Percentiles rank a stretch among this genome's conserved stretches.
phyloP scores from a whole-genome alignment of 2,329 filamentous ascomycete species.

The Tolypocladium amazonense region DNA sequence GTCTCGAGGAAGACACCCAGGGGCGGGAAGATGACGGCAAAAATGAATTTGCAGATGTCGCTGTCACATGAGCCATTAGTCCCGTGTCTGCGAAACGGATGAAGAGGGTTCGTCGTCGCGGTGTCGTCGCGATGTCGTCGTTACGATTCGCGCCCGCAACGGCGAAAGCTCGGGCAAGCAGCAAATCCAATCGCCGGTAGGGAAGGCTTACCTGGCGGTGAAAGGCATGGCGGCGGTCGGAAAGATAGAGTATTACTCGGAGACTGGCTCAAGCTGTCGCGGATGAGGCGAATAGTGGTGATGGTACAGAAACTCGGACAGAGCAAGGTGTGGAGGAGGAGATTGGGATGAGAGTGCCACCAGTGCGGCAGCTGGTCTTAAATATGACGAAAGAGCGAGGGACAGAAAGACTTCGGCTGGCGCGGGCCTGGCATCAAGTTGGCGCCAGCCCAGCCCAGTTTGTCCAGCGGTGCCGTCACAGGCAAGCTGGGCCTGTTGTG shows the following conservation, averaged over 20 bases:
- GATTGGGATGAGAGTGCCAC: neutral
- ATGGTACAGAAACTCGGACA: neutral
- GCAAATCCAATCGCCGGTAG: neutral
- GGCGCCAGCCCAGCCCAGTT: neutral
- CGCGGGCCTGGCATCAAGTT: neutral
- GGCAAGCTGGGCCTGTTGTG: neutral
- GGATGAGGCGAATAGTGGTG: neutral
- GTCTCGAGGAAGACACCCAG: conserved; percentile 91
- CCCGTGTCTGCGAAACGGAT: neutral
- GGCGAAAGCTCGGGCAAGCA: neutral
- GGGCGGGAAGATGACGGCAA: conserved; percentile 83
- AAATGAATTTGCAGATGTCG: conserved; percentile 60
- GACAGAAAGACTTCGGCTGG: neutral
- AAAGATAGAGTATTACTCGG: neutral
- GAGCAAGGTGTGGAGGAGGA: neutral
- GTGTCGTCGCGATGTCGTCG: conserved; percentile 4
- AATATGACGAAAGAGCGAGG: neutral
- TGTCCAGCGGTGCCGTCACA: neutral
- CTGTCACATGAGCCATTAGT: conserved; percentile 13
- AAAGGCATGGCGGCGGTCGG: conserved; percentile 40
- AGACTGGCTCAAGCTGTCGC: neutral
- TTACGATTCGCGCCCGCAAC: neutral
- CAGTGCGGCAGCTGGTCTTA: neutral
- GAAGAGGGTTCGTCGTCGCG: conserved; percentile 4
- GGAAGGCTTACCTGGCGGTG: conserved; percentile 41